A percentile compares a stretch with the other conserved stretches of the same genome.
phyloP scores from a whole-genome alignment of 495 filamentous ascomycete species.

The Penicillium canariense region DNA sequence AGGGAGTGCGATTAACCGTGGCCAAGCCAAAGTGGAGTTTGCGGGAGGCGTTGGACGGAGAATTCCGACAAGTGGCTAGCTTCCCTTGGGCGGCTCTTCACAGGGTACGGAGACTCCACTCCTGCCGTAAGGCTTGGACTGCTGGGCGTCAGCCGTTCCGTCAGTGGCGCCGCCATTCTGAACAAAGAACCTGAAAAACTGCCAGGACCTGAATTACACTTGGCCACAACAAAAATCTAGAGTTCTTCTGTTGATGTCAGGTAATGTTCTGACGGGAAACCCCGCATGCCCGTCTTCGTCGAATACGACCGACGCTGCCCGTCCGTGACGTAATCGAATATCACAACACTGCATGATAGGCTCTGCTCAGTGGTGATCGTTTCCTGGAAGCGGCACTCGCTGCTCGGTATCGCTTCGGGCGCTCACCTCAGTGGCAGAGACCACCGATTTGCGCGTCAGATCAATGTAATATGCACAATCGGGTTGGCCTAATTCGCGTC shows the following conservation, averaged over 20 bases:
- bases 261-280: neutral
- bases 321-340: slow-evolving; percentile 11
- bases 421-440: neutral
- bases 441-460: neutral
- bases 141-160: neutral
- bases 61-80: slow-evolving; percentile 2
- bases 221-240: neutral
- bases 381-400: slow-evolving; percentile 2
- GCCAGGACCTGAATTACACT: neutral
- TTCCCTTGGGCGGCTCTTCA: neutral
- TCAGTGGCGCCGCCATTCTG: neutral
- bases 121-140: neutral
- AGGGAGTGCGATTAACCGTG: neutral
- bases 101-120: neutral
- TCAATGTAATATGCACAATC: neutral
- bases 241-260: too few relatives aligned
- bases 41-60: neutral
- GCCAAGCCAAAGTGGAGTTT: neutral
- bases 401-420: slow-evolving; percentile 11
- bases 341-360: slow-evolving; percentile 9
- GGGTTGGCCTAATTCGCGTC: slow-evolving; percentile 4
- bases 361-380: slow-evolving; percentile 4
- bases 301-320: neutral
- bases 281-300: neutral
- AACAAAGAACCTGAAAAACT: neutral